phyloP scores from a whole-genome alignment of 169 alveolate genomes.

The Perkinsus chesapeaki region DNA sequence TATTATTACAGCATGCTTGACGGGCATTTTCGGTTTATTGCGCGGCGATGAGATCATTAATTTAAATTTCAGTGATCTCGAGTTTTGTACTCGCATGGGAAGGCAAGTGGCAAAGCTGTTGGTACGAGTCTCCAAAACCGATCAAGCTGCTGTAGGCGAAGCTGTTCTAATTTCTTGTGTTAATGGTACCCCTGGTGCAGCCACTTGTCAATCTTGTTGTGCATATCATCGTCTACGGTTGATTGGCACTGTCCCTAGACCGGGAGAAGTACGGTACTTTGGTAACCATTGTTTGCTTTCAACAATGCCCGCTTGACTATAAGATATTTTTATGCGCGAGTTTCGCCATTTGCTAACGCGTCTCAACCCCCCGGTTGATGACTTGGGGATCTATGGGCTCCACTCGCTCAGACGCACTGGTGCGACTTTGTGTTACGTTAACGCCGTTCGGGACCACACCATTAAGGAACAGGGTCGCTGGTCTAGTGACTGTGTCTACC shows the following conservation, averaged over 20 bases:
- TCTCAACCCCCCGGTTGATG: neutral
- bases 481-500: neutral
- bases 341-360: neutral
- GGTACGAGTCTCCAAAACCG: neutral
- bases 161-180: neutral
- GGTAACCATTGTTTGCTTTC: neutral
- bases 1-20: neutral
- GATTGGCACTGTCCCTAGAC: neutral
- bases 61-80: neutral
- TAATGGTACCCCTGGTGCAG: neutral
- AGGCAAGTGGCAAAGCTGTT: neutral
- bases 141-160: neutral
- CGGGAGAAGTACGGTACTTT: no score
- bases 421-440: neutral
- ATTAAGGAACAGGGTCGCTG: neutral
- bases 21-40: neutral
- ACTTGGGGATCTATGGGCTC: neutral
- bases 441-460: neutral
- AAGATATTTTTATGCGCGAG: neutral
- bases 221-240: neutral
- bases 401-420: neutral
- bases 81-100: neutral
- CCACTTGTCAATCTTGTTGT: neutral
- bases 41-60: neutral
- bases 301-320: neutral